Percentiles rank a stretch among this genome's conserved stretches.
Conservation (phyloP, 2,329 filamentous ascomycete species). For the Fusarium mangiferae region DNA sequence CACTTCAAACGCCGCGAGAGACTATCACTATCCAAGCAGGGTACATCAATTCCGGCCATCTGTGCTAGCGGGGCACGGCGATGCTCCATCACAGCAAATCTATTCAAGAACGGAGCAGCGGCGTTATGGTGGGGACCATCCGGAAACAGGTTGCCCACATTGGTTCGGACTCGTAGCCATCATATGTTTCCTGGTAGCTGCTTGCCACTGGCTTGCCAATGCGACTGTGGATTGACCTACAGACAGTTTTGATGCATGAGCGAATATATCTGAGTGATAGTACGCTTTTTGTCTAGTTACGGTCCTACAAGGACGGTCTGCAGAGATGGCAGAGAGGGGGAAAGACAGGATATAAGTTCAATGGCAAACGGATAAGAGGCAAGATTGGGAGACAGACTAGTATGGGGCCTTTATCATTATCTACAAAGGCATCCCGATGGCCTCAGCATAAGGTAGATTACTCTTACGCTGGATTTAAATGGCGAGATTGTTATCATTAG, state of each 20-base stretch:
- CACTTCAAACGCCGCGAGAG: neutral
- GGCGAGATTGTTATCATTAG: neutral
- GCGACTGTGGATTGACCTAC: fast-evolving
- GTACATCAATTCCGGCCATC: neutral
- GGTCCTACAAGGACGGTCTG: fast-evolving
- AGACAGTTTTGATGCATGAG: too few species aligned
- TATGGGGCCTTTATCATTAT: neutral
- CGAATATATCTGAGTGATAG: fast-evolving
- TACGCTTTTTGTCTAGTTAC: fast-evolving
- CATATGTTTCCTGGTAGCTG: neutral
- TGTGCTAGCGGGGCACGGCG: neutral
- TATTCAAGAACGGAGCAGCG: neutral
- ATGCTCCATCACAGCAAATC: neutral
- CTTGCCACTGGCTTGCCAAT: neutral
- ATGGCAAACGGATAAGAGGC: neutral
- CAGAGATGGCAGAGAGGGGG: neutral
- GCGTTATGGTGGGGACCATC: neutral
- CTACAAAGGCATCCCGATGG: neutral
- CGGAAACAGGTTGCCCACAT: neutral
- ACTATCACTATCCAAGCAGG: neutral
- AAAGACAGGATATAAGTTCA: neutral
- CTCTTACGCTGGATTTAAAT: neutral
- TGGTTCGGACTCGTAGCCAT: fast-evolving
- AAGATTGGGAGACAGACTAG: neutral
- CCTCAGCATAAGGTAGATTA: fast-evolving